Conservation (phyloP, 2,329 filamentous ascomycete species). For the Nectriaceae sp. region DNA sequence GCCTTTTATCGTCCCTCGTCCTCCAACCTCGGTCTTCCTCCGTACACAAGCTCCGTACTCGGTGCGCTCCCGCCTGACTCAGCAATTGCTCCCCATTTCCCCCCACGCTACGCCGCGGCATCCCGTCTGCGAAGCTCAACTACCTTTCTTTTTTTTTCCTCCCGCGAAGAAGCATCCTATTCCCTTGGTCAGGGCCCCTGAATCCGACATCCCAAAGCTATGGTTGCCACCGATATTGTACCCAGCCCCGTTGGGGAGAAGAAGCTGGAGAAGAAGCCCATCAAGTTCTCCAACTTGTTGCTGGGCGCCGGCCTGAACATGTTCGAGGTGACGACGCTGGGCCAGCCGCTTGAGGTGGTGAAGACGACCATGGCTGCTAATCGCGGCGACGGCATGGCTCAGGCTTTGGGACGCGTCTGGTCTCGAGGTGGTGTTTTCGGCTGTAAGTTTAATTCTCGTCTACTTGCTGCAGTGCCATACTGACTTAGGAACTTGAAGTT, state of each 20-base stretch:
- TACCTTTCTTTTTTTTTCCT: conserved; percentile 15
- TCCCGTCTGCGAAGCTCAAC: conserved; percentile 9
- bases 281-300: conserved; percentile 99
- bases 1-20: conserved; percentile 14
- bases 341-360: conserved; percentile 91
- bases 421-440: conserved; percentile 88
- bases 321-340: conserved; percentile 76
- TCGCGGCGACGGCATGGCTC: conserved; percentile 81
- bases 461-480: conserved; percentile 9
- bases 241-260: conserved; percentile 50
- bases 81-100: conserved; percentile 11
- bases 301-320: conserved; percentile 92
- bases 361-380: conserved; percentile 99
- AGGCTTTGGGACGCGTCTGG: conserved; percentile 87
- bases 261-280: conserved; percentile 93
- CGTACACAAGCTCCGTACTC: conserved; percentile 15
- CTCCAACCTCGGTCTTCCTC: conserved; percentile 21
- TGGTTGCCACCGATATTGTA: conserved; percentile 62
- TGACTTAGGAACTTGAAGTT: conserved; percentile 57
- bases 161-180: conserved; percentile 81
- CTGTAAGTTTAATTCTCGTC: conserved; percentile 64
- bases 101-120: conserved; percentile 4
- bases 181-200: conserved; percentile 98
- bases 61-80: conserved; percentile 16
- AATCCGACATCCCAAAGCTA: conserved; percentile 55